A percentile compares a stretch with the other conserved stretches of the same genome.
Evolutionary conservation across 768 basidiomycete genomes (phyloP).

Genomic region (Boletus rubroflammeus): DNA sequence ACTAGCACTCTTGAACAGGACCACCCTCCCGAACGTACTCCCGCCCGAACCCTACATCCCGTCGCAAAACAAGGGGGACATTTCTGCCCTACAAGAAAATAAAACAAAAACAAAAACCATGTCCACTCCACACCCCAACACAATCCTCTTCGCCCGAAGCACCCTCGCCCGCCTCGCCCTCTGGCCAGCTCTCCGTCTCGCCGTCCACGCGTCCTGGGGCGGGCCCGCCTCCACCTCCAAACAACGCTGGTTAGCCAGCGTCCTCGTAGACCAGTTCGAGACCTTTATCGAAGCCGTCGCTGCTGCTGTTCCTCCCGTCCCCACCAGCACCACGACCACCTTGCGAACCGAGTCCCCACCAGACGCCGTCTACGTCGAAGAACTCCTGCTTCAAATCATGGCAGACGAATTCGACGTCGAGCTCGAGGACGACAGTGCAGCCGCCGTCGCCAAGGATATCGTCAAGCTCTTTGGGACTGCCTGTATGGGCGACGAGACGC

Average conservation of each 20-base stretch:
- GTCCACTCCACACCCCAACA: conserved; percentile 38
- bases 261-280: conserved; percentile 78
- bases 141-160: conserved; percentile 81
- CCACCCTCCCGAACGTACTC: too few relatives aligned
- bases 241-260: conserved; percentile 80
- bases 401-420: conserved; percentile 81
- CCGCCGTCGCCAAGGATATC: conserved; percentile 68
- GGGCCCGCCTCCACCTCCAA: conserved; percentile 70
- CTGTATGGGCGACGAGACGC: conserved; percentile 40
- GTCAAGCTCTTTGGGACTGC: conserved; percentile 63
- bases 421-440: conserved; percentile 83
- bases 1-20: too few relatives aligned
- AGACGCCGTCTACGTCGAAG: conserved; percentile 77
- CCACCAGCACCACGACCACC: background rate
- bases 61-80: too few relatives aligned
- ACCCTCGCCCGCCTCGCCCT: conserved; percentile 74
- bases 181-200: conserved; percentile 86
- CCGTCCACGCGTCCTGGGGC: conserved; percentile 85
- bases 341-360: conserved; percentile 21
- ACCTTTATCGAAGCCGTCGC: conserved; percentile 30
- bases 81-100: background rate
- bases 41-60: too few relatives aligned
- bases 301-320: background rate
- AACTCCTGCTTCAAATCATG: conserved; percentile 79
- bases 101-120: too few relatives aligned